These are phyloP conservation scores for Gastrolobium villosum DNA, from an alignment of 306 rosid species.

Conservation along the genomic window DNA sequence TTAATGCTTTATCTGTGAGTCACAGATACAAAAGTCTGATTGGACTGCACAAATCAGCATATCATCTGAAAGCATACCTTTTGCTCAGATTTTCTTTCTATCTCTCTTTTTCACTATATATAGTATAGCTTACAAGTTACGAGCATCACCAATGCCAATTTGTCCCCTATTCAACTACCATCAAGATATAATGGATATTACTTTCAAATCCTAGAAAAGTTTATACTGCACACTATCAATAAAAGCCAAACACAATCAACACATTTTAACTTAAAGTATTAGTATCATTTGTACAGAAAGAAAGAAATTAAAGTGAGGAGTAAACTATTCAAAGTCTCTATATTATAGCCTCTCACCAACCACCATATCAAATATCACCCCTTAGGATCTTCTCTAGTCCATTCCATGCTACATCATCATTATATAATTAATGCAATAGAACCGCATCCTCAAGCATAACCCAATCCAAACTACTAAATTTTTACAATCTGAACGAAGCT, in stretches of 20 bases:
- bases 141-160: slow-evolving; percentile 28
- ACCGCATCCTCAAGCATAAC: background rate
- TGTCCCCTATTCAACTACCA: slow-evolving; percentile 35
- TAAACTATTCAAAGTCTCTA: slow-evolving; percentile 15
- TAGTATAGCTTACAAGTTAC: slow-evolving; percentile 34
- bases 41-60: slow-evolving; percentile 14
- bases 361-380: slow-evolving; percentile 13
- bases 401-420: slow-evolving; percentile 30
- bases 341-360: slow-evolving; percentile 20
- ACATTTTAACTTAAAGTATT: slow-evolving; percentile 25
- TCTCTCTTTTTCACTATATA: slow-evolving; percentile 12
- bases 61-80: slow-evolving; percentile 13
- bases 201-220: slow-evolving; percentile 37
- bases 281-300: slow-evolving; percentile 20
- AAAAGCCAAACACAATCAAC: slow-evolving; percentile 26
- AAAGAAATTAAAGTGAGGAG: slow-evolving; percentile 37
- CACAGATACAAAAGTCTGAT: background rate
- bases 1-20: slow-evolving; percentile 10
- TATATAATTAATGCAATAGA: slow-evolving; percentile 4
- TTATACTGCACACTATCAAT: slow-evolving; percentile 20
- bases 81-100: slow-evolving; percentile 9
- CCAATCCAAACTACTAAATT: slow-evolving; percentile 23
- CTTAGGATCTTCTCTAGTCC: slow-evolving; percentile 11
- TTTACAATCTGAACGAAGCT: slow-evolving; percentile 27
- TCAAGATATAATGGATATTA: slow-evolving; percentile 19